Base-by-base conservation (phyloP, 768 basidiomycete genomes). In the Arthromyces matolae region DNA sequence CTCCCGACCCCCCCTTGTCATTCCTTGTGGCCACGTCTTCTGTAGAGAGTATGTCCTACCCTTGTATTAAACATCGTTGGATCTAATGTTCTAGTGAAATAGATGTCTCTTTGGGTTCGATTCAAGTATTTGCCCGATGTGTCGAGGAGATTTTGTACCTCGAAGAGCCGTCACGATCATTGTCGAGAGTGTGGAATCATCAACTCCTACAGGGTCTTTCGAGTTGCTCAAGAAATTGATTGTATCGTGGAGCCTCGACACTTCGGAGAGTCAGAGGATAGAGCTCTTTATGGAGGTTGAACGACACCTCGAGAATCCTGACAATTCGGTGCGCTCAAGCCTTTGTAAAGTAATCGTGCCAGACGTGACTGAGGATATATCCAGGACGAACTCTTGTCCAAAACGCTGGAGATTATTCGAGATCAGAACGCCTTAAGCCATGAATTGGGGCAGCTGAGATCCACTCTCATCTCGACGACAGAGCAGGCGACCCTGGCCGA, bases 11-110 rank as follows among this genome's bases (percentile, higher is more conserved):
- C 86, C 86, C 4, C 78, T 86, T 61, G 81, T 77, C 12, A 86
- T 89, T 51, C 75, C 81, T 18, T 89, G 87, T 57, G 87, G 87
- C 28, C 85, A 88, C 65, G 74, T 85, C 25, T 87, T 88, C 69
- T 89, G 86, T 61, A 70, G 71, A 60, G 63, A 68, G 86, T 87
- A 61, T 59, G 84, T 52, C 18, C 12, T 75, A 39, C 27, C 38
- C 35, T 35, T 27, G 19, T 23, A 14, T 6, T 23, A 5, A 18
- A 10, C 8, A n/a, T 34, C 12, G 13, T 27, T 1, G 13, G 1
- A 27, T 37, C 24, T 24, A 45, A 39, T 27, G 9, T 34, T 33
- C 34, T 45, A 8, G 33, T 28, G 8, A 3, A 14, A 37, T 25
- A 54, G 52, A 32, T 57, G 55, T 37, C 43, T 57, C 8, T 14